Evolutionary conservation across 1,284 basidiomycete species (phyloP).

Genomic region (Ganoderma leucocontextum): DNA sequence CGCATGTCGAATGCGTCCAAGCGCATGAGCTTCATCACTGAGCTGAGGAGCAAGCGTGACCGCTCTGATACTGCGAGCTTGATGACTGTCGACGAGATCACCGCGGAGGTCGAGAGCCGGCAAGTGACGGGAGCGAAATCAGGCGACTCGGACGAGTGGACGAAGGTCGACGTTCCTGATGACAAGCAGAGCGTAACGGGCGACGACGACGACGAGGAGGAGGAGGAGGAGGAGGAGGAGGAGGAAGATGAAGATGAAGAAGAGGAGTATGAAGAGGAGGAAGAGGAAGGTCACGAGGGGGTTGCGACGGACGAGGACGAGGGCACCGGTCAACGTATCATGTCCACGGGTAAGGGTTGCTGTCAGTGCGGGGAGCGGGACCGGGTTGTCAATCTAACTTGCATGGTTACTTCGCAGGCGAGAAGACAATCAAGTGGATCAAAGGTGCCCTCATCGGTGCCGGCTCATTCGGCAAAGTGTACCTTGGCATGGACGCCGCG

Average conservation of each 20-base stretch:
- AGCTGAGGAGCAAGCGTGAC: conserved; percentile 82
- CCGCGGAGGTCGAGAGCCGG: conserved; percentile 93
- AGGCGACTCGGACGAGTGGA: conserved; percentile 73
- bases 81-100: conserved; percentile 97
- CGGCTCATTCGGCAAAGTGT: conserved; percentile 95
- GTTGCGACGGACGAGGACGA: conserved; percentile 53
- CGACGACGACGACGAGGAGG: conserved; percentile 46
- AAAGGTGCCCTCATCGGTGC: conserved; percentile 98
- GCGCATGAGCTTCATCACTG: conserved; percentile 81
- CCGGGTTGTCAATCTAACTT: conserved; percentile 13
- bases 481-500: conserved; percentile 96
- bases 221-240: conserved; percentile 49
- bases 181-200: conserved; percentile 50
- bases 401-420: conserved; percentile 42
- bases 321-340: conserved; percentile 60
- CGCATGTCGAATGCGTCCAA: conserved; percentile 65
- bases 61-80: conserved; percentile 90
- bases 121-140: conserved; percentile 60
- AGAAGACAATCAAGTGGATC: conserved; percentile 93
- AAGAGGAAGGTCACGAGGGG: conserved; percentile 47
- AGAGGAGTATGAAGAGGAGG: conserved; percentile 49
- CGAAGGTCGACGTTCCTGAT: conserved; percentile 59
- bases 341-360: conserved; percentile 62
- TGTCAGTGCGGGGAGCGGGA: conserved; percentile 7
- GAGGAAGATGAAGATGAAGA: conserved; percentile 54